Conservation (phyloP, 345 rosid genomes). For the Murraya koenigii region DNA sequence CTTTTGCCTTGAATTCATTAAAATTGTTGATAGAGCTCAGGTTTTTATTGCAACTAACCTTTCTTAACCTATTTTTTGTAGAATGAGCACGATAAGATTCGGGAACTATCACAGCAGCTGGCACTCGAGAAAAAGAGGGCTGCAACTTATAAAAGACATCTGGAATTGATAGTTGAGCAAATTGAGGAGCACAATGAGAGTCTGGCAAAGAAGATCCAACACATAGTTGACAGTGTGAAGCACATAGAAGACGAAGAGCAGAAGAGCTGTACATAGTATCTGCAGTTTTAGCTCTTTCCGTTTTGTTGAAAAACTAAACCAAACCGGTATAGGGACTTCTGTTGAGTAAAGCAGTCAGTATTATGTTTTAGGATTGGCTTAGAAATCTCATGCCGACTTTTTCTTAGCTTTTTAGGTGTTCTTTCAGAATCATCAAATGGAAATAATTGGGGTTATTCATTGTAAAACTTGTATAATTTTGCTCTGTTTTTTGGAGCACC, state of each 20-base stretch:
- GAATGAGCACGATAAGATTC: constrained; percentile 92
- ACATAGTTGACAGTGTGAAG: constrained; percentile 72
- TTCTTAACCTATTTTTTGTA: constrained; percentile 24
- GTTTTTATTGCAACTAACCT: not conserved
- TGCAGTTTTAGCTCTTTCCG: constrained; percentile 8
- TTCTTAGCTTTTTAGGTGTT: constrained; percentile 5
- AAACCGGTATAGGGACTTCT: constrained; percentile 10
- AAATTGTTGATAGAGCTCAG: not conserved
- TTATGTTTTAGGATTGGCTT: not conserved
- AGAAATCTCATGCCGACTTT: constrained; percentile 5
- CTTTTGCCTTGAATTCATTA: not conserved
- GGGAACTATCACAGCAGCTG: constrained; percentile 92
- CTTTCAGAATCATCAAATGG: not conserved
- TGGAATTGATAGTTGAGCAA: constrained; percentile 84
- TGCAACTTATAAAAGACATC: constrained; percentile 85
- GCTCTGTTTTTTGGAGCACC: constrained; percentile 1
- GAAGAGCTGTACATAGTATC: constrained; percentile 44
- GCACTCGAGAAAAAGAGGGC: constrained; percentile 87
- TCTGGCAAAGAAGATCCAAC: constrained; percentile 79
- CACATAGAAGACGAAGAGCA: constrained; percentile 65
- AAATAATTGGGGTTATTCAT: constrained; percentile 11
- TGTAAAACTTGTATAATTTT: constrained; percentile 11
- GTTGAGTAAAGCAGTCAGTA: not conserved
- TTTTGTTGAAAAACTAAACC: constrained; percentile 1
- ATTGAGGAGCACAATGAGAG: constrained; percentile 85